Evolutionary conservation across 2,329 filamentous ascomycete genomes (phyloP).

Genomic region (Fusarium irregulare): DNA sequence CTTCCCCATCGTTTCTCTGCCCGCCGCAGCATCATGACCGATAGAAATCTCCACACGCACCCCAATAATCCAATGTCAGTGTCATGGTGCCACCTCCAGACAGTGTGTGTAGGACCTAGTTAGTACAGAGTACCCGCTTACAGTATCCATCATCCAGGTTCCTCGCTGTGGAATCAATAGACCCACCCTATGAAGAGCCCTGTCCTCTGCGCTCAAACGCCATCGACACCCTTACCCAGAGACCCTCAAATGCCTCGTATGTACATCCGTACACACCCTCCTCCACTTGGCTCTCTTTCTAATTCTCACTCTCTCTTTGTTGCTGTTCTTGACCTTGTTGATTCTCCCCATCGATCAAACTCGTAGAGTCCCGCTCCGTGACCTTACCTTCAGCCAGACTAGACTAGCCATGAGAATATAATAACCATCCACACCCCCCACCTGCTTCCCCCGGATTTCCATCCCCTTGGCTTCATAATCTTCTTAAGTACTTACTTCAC

Average conservation of each 20-base stretch:
- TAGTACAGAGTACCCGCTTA: slow-evolving; percentile 14
- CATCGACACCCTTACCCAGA: slow-evolving; percentile 33
- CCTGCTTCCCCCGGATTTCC: slow-evolving; percentile 48
- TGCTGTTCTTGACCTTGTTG: slow-evolving; percentile 18
- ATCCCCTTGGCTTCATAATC: slow-evolving; percentile 45
- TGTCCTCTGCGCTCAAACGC: slow-evolving; percentile 23
- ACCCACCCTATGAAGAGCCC: slow-evolving; percentile 33
- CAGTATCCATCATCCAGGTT: slow-evolving; percentile 38
- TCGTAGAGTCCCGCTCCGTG: slow-evolving; percentile 36
- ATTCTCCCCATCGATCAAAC: slow-evolving; percentile 36
- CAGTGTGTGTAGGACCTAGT: slow-evolving; percentile 3
- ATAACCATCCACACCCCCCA: slow-evolving; percentile 49
- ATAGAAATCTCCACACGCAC: slow-evolving; percentile 32
- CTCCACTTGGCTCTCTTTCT: slow-evolving; percentile 36
- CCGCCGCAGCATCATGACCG: slow-evolving; percentile 25
- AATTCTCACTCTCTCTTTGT: slow-evolving; percentile 12
- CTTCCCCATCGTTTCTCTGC: neutral
- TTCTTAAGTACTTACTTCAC: slow-evolving; percentile 25
- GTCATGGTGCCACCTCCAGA: slow-evolving; percentile 42
- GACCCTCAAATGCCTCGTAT: slow-evolving; percentile 32
- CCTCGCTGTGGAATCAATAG: slow-evolving; percentile 26
- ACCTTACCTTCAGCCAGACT: slow-evolving; percentile 24
- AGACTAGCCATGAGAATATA: slow-evolving; percentile 46
- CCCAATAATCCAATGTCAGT: slow-evolving; percentile 24
- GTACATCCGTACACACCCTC: slow-evolving; percentile 27